Evolutionary conservation across 2,329 filamentous ascomycete species (phyloP).

Genomic region (Botrytis paeoniae): DNA sequence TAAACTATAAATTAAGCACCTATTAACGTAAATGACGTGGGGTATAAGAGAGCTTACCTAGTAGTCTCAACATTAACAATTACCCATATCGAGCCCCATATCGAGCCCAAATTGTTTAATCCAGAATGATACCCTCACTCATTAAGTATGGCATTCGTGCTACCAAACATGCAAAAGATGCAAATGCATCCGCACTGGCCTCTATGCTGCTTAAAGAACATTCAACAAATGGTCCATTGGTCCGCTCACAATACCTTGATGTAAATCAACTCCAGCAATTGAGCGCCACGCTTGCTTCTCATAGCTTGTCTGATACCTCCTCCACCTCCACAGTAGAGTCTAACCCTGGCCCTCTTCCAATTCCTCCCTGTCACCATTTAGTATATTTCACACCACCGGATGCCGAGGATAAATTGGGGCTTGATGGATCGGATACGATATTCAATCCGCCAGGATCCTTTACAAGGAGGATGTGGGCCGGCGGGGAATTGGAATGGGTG

Average conservation of each 20-base stretch:
- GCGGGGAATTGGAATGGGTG: slow-evolving; percentile 55
- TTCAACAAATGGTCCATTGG: slow-evolving; percentile 40
- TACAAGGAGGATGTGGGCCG: slow-evolving; percentile 66
- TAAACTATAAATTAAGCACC: neutral
- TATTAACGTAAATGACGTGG: neutral
- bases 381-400: slow-evolving; percentile 61
- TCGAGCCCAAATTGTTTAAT: neutral
- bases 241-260: slow-evolving; percentile 53
- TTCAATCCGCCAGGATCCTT: slow-evolving; percentile 60
- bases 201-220: slow-evolving; percentile 42
- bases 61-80: neutral
- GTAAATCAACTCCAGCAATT: slow-evolving; percentile 62
- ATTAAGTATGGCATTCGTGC: neutral
- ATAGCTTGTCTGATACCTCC: slow-evolving; percentile 38
- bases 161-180: slow-evolving; percentile 33
- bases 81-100: neutral
- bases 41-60: neutral
- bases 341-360: slow-evolving; percentile 9
- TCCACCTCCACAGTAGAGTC: slow-evolving; percentile 12
- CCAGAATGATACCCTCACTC: neutral
- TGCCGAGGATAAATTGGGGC: slow-evolving; percentile 52
- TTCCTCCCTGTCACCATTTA: slow-evolving; percentile 52
- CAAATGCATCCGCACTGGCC: slow-evolving; percentile 33
- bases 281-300: slow-evolving; percentile 51
- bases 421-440: slow-evolving; percentile 58